Evolutionary conservation across 805 yeast genomes (phyloP).

Genomic region (Metschnikowia hibisci): DNA sequence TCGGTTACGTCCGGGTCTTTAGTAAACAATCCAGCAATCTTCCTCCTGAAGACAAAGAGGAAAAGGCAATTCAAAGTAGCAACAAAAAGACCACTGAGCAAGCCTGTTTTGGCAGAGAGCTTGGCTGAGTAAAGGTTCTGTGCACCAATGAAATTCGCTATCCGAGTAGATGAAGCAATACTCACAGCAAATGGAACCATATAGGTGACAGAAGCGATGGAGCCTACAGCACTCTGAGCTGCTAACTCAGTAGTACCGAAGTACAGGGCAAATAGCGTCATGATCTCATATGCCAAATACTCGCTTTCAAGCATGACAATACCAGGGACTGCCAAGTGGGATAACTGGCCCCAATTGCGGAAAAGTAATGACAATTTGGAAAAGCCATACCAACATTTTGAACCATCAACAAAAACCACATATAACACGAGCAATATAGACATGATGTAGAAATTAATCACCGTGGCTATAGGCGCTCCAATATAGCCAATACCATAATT

Average conservation of each 20-base stretch:
- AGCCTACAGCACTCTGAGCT: constrained; percentile 49
- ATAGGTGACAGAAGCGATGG: constrained; percentile 42
- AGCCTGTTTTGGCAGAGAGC: constrained; percentile 31
- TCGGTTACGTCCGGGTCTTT: constrained; percentile 54
- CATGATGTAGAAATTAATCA: constrained; percentile 42
- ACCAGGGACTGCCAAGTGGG: constrained; percentile 42
- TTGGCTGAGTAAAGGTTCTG: constrained; percentile 37
- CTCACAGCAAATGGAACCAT: constrained; percentile 46
- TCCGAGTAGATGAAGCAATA: constrained; percentile 42
- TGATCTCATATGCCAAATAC: constrained; percentile 43
- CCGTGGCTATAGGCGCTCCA: constrained; percentile 44
- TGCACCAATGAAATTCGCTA: constrained; percentile 44
- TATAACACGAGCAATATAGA: constrained; percentile 32
- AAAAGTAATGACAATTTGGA: constrained; percentile 34
- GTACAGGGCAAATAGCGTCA: constrained; percentile 43
- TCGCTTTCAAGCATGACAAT: constrained; percentile 44
- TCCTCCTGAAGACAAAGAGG: constrained; percentile 43
- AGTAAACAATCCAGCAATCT: constrained; percentile 59
- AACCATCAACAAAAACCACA: constrained; percentile 50
- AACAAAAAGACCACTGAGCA: constrained; percentile 28
- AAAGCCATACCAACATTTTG: constrained; percentile 66
- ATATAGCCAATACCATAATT: constrained; percentile 37
- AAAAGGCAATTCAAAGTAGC: constrained; percentile 39
- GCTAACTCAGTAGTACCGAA: constrained; percentile 49
- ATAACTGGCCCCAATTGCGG: constrained; percentile 33